phyloP scores from a whole-genome alignment of 805 yeast species.

The Nakazawaea ishiwadae region DNA sequence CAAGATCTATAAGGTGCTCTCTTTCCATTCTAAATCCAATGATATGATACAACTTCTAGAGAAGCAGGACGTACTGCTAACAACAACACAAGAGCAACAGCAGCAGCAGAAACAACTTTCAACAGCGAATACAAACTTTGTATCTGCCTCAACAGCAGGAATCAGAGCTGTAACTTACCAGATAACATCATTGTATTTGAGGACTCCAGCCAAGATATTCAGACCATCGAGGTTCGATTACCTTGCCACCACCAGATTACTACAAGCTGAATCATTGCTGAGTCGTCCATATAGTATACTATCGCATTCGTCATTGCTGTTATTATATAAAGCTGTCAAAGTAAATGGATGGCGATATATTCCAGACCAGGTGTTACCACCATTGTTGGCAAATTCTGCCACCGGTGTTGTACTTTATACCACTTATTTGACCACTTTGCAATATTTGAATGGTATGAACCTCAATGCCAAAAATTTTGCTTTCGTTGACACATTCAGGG shows the following conservation, averaged over 20 bases:
- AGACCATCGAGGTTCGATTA: conserved; percentile 90
- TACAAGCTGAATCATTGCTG: conserved; percentile 39
- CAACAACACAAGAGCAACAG: not conserved
- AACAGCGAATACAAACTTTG: conserved; percentile 43
- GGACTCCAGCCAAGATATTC: conserved; percentile 82
- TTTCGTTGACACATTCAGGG: conserved; percentile 59
- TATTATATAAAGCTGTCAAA: conserved; percentile 64
- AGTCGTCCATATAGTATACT: conserved; percentile 47
- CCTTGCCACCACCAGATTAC: conserved; percentile 59
- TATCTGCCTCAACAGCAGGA: conserved; percentile 82
- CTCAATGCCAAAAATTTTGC: conserved; percentile 22
- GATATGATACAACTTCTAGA: conserved; percentile 3
- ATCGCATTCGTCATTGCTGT: conserved; percentile 78
- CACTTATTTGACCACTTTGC: conserved; percentile 61
- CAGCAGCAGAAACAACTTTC: conserved; percentile 24
- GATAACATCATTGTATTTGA: conserved; percentile 66
- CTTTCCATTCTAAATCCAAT: too few species aligned
- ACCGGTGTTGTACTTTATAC: conserved; percentile 85
- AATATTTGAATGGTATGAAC: conserved; percentile 25
- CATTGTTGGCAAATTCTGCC: conserved; percentile 82
- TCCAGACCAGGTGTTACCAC: conserved; percentile 84
- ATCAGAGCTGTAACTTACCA: conserved; percentile 80
- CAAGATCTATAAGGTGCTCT: too few species aligned
- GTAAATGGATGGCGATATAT: conserved; percentile 83
- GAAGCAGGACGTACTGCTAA: not conserved